Base-by-base conservation (phyloP, 1,139 yeast genomes). In the Scheffersomyces segobiensis region DNA sequence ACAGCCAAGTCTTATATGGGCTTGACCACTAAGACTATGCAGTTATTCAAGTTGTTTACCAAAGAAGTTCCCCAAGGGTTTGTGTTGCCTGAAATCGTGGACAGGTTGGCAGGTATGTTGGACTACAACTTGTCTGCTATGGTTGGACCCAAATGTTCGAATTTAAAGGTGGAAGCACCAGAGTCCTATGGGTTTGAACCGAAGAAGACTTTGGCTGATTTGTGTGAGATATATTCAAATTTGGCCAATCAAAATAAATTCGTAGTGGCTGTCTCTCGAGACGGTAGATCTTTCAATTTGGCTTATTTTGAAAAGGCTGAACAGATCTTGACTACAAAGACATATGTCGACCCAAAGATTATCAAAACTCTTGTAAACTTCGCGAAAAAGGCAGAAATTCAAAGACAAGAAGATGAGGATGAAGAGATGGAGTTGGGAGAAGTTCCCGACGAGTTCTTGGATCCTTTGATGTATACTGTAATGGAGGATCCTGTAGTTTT, bases 401-500 rank as follows among this genome's bases (percentile, higher is more conserved):
- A 86, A 56, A 84, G 86, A 67, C 68, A 79, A 50, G 82, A 80
- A 32, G 96, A 91, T 62, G 92, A 87, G 63, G 90, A 87, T 62
- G 97, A 91, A 67, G 98, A 93, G 64, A 71, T 87, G 63, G 97
- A 92, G 69, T 80, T 92, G 65, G 98, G 97, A 18, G 99, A 96
- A 57, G 83, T 91, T 24, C 99, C 99, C 0, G 99, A 96, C 70
- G 99, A 96, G 72, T 95, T 88, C 71, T 82, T 96, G 68, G 99
- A 96, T 77, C 99, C 99, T 10, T 83, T 96, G 65, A 93, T 96
- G 98, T 93, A 82, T 71, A 91, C 97, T 0, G 71, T 96, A 52
- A 96, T 96, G 99, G 91, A 87, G 65, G 97, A 96, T 71, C 99
- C 99, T 0, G 99, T 96, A 3, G 88, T 85, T 24, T 81, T 96